Conservation (phyloP, 805 yeast genomes). For the Nakazawaea molendinolei region DNA sequence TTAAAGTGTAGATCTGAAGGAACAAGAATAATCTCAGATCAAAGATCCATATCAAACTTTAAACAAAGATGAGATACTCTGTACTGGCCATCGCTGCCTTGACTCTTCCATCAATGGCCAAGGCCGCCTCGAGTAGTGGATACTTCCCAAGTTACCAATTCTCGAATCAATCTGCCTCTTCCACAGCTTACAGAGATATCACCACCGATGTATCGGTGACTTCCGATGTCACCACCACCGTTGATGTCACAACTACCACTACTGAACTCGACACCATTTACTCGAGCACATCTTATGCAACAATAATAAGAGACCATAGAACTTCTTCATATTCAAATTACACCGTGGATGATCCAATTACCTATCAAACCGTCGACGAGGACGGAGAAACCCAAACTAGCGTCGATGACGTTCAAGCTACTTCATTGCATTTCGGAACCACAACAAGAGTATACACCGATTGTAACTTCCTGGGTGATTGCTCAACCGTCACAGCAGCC, state of each 20-base stretch:
- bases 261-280: constrained; percentile 9
- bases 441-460: constrained; percentile 10
- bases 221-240: constrained; percentile 5
- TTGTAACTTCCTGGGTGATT: constrained; percentile 11
- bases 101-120: constrained; percentile 3
- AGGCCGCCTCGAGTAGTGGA: constrained; percentile 1
- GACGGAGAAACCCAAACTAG: not conserved
- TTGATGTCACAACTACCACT: constrained; percentile 8
- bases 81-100: constrained; percentile 5
- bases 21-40: too few species aligned
- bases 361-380: constrained; percentile 3
- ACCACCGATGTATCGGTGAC: constrained; percentile 4
- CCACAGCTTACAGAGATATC: constrained; percentile 8
- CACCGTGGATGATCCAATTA: constrained; percentile 4
- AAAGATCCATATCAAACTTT: too few species aligned
- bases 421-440: constrained; percentile 6
- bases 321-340: not conserved
- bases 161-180: constrained; percentile 2
- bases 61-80: constrained; percentile 5
- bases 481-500: constrained; percentile 19
- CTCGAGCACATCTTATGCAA: constrained; percentile 8
- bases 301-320: constrained; percentile 9
- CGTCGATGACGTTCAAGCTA: constrained; percentile 6
- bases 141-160: not conserved
- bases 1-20: too few species aligned